These are phyloP conservation scores for Arabidopsis suecica DNA, from an alignment of 345 rosid genomes.

Conservation along the genomic window DNA sequence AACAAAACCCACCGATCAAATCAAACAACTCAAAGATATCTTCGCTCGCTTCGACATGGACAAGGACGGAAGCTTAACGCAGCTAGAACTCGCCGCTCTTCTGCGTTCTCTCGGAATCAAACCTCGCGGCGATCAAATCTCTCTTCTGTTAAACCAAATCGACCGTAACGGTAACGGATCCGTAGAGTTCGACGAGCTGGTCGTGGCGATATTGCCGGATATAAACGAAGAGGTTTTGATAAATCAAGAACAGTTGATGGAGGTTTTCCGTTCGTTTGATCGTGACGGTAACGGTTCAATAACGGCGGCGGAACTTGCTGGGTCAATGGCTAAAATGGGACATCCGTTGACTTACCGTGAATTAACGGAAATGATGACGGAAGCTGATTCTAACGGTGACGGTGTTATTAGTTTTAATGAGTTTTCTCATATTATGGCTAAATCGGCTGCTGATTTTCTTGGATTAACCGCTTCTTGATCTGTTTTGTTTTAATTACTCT, in stretches of 20 bases:
- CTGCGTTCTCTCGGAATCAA: slow-evolving; percentile 86
- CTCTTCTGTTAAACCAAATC: slow-evolving; percentile 59
- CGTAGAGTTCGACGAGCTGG: slow-evolving; percentile 87
- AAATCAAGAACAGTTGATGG: slow-evolving; percentile 66
- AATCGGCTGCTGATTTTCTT: slow-evolving; percentile 77
- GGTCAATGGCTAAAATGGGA: slow-evolving; percentile 85
- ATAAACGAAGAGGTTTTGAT: slow-evolving; percentile 62
- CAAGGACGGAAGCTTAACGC: slow-evolving; percentile 78
- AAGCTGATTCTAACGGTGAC: slow-evolving; percentile 89
- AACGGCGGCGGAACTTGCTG: slow-evolving; percentile 76
- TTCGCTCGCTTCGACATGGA: slow-evolving; percentile 95
- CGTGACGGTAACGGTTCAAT: slow-evolving; percentile 77
- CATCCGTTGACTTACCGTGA: slow-evolving; percentile 75
- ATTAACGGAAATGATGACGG: slow-evolving; percentile 84
- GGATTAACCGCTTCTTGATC: slow-evolving; percentile 52
- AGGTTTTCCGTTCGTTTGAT: slow-evolving; percentile 67
- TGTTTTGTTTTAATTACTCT: background rate
- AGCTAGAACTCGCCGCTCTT: slow-evolving; percentile 89
- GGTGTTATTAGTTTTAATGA: slow-evolving; percentile 88
- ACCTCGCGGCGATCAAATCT: slow-evolving; percentile 83
- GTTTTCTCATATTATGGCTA: slow-evolving; percentile 78
- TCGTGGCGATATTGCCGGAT: slow-evolving; percentile 69
- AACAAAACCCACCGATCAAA: slow-evolving; percentile 53
- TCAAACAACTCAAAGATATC: slow-evolving; percentile 76
- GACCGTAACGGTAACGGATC: slow-evolving; percentile 82